A percentile compares a stretch with the other conserved stretches of the same genome.
These are phyloP conservation scores for Zopfochytrium polystomum DNA, from an alignment of 371 early-diverging fungal genomes.

Conservation along the genomic window DNA sequence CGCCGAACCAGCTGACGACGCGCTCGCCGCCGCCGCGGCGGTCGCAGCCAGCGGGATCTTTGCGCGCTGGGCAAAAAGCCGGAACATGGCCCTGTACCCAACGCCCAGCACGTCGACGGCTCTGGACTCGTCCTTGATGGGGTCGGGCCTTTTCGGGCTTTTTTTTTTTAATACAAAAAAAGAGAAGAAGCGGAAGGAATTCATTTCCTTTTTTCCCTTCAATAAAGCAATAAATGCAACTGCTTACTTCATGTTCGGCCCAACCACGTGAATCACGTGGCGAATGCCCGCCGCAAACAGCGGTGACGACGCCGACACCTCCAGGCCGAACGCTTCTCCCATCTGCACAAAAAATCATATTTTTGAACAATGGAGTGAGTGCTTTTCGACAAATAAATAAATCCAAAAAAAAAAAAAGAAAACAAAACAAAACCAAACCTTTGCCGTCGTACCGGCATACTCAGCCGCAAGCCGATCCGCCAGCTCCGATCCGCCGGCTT, in stretches of 20 bases:
- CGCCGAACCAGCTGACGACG: too few relatives aligned
- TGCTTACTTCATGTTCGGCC: conserved; percentile 28
- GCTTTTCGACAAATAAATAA: too few relatives aligned
- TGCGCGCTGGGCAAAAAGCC: too few relatives aligned
- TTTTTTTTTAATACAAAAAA: neutral
- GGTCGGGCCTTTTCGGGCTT: conserved; percentile 17
- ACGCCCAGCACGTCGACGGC: conserved; percentile 4
- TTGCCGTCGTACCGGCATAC: neutral
- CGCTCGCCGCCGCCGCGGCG: too few relatives aligned
- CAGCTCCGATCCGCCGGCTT: conserved; percentile 15
- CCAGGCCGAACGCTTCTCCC: neutral
- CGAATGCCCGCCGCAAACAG: conserved; percentile 14
- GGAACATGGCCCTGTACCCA: conserved; percentile 5
- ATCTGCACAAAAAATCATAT: too few relatives aligned
- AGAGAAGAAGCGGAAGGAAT: too few relatives aligned
- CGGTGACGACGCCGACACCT: conserved; percentile 1
- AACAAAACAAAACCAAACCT: too few relatives aligned
- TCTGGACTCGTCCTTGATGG: conserved; percentile 11
- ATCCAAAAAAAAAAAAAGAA: too few relatives aligned
- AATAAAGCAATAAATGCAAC: neutral
- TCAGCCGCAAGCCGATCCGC: neutral
- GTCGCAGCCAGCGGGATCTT: too few relatives aligned
- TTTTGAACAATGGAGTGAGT: too few relatives aligned
- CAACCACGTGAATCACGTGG: conserved; percentile 26
- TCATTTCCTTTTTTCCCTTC: neutral